A percentile compares a stretch with the other conserved stretches of the same genome.
Evolutionary conservation across 2,329 filamentous ascomycete genomes (phyloP).

Genomic region (Dothiorella sarmentorum): DNA sequence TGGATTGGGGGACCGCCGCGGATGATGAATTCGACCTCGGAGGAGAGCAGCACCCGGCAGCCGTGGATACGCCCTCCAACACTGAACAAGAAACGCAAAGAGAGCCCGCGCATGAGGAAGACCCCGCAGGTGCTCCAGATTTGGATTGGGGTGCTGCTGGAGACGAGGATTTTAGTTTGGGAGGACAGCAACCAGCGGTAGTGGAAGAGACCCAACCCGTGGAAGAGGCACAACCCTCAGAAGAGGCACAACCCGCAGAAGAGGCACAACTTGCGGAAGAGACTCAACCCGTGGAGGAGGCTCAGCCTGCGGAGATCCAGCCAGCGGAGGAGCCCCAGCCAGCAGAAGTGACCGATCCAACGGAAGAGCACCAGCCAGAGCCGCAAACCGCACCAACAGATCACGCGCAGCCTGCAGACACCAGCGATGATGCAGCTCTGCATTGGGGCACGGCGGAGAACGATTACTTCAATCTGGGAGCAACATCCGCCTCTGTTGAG

Average conservation of each 20-base stretch:
- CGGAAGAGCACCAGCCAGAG: no score
- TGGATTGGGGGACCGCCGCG: conserved; percentile 35
- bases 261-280: no score
- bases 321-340: no score
- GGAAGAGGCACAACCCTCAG: background rate
- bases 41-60: background rate
- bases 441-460: conserved; percentile 36
- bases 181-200: background rate
- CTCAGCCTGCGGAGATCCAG: background rate
- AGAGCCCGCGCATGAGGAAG: conserved; percentile 19
- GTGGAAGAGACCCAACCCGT: background rate
- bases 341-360: background rate
- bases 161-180: conserved; percentile 16
- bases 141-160: conserved; percentile 21
- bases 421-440: conserved; percentile 7
- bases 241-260: background rate
- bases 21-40: conserved; percentile 29
- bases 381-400: background rate
- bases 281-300: background rate
- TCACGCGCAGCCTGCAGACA: background rate
- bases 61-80: background rate
- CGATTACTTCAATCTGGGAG: conserved; percentile 25
- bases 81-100: background rate
- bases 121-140: conserved; percentile 13
- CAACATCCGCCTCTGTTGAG: background rate